phyloP scores from a whole-genome alignment of 768 basidiomycete genomes.

The Asterophora lycoperdoides region DNA sequence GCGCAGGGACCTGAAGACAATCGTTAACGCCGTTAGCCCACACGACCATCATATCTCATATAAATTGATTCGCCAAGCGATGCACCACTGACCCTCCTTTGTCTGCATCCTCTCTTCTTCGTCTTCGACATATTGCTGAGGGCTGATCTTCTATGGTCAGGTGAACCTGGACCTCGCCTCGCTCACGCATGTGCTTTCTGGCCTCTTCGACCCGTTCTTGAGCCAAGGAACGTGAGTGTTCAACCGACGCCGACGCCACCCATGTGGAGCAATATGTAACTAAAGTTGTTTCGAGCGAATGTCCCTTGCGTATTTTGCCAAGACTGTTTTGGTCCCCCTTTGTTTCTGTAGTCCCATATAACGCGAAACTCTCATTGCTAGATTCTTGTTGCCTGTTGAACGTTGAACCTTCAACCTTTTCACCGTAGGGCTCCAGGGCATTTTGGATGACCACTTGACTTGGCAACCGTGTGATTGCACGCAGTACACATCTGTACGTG shows the following conservation, averaged over 20 bases:
- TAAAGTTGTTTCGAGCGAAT: background rate
- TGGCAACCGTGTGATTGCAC: conserved; percentile 13
- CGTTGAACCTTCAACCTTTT: too few species aligned
- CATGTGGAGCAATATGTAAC: too few species aligned
- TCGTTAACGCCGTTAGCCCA: too few species aligned
- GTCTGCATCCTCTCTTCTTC: too few species aligned
- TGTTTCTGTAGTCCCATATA: too few species aligned
- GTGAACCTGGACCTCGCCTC: background rate
- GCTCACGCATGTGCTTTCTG: background rate
- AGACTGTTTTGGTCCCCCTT: background rate
- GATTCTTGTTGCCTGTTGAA: too few species aligned
- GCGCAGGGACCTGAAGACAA: too few species aligned
- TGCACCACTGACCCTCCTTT: conserved; percentile 16
- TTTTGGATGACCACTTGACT: conserved; percentile 7
- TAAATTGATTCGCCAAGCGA: too few species aligned
- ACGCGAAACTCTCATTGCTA: too few species aligned
- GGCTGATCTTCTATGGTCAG: background rate
- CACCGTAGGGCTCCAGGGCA: background rate
- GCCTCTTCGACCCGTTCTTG: background rate
- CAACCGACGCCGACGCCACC: background rate
- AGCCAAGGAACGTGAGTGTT: background rate
- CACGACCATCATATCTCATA: too few species aligned
- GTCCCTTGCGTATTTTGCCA: background rate
- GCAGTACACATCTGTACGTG: too few species aligned
- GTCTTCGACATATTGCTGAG: conserved; percentile 6